Percentiles rank a stretch among this genome's conserved stretches.
phyloP scores from a whole-genome alignment of 257 asterid species.

The Solanum dulcamara region DNA sequence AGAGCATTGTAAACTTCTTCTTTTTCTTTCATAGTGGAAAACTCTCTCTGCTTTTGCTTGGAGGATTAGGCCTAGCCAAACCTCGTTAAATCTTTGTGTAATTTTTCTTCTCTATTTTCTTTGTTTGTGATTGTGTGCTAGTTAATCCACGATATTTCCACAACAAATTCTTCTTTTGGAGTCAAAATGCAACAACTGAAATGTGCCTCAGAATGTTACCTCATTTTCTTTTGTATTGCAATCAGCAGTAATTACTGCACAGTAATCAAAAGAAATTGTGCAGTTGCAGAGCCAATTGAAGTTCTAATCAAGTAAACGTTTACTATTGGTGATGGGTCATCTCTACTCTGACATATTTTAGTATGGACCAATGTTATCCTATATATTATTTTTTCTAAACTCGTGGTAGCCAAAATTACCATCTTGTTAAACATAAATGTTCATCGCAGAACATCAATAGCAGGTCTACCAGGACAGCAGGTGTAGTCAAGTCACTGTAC shows the following conservation, averaged over 20 bases:
- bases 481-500: neutral
- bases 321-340: neutral
- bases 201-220: neutral
- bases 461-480: neutral
- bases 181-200: neutral
- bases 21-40: too few species aligned
- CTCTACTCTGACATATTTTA: neutral
- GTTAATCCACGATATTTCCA: too few species aligned
- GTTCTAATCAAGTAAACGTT: neutral
- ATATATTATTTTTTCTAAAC: neutral
- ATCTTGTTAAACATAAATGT: neutral
- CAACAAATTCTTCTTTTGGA: neutral
- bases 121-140: too few species aligned
- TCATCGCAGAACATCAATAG: neutral
- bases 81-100: too few species aligned
- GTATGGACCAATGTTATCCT: neutral
- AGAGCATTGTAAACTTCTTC: too few species aligned
- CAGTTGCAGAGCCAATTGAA: neutral
- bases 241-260: neutral
- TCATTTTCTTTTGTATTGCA: neutral
- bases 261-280: neutral
- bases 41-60: too few species aligned
- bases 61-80: too few species aligned
- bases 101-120: too few species aligned
- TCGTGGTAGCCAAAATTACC: neutral